Base-by-base conservation (phyloP, 257 asterid species). In the Nicotiana tabacum region DNA sequence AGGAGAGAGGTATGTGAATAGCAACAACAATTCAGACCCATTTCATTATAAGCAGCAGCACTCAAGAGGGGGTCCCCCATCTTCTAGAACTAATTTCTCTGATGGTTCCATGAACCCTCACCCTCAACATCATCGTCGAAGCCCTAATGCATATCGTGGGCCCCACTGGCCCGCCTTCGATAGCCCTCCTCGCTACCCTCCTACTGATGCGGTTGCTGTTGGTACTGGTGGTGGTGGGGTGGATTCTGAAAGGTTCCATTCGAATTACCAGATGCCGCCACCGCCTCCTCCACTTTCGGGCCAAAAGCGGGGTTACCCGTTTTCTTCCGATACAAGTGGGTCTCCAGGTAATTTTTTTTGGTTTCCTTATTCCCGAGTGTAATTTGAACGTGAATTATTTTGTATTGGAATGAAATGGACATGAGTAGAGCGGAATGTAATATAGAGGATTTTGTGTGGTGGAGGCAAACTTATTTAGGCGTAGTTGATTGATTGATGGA, bases 301-400 rank as follows among this genome's bases (percentile, higher is more conserved):
- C 76, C 97, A 95, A 84, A 95, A 93, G 82, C 92, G 99, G 43
- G 95, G 92, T 55, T 87, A 88, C 81, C 87, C 96, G 6, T 43
- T 43, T 32, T 90, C 88, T 66, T 46, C 91, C 56, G 92, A 87
- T 53, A 82, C 84, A 83, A 91, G 90, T 65, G 89, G 90, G 79
- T 90, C 98, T 74, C 91, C 95, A 88, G 97, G 96, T 91, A 88
- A 3, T 77, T 9, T 65, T 46, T n/a, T 8, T 39, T 69, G 33
- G 11, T 70, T 70, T 43, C 17, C 60, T 70, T 43, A 18, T 70
- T 70, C 24, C 1, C 48, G 13, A 15, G 39, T 6, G 37, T 46
- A 74, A 27, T 29, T 24, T 74, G 39, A 46, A 48, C n/a, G 39
- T 74, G 24, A 16, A 27, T 74, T 48, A 11, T 70, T 21, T 70